These are phyloP conservation scores for Hydrangea macrophylla DNA, from an alignment of 148 eudicot species.

Conservation along the genomic window DNA sequence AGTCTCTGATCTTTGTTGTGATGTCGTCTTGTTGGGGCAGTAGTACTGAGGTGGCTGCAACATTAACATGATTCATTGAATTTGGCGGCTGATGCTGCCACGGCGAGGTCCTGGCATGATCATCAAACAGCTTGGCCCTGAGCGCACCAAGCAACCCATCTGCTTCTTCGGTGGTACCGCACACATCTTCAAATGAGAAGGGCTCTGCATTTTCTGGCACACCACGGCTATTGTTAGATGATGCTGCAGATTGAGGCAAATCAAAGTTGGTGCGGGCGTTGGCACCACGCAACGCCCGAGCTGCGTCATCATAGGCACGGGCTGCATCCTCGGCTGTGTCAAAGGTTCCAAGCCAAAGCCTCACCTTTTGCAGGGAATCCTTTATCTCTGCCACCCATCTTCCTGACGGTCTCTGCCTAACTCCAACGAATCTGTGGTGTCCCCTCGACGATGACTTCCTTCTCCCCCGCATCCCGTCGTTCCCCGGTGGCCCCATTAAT, in stretches of 20 bases:
- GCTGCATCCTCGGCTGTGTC: conserved; percentile 39
- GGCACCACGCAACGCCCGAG: conserved; percentile 24
- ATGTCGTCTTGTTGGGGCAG: neutral
- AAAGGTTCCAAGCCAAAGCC: conserved; percentile 35
- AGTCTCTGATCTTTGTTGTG: neutral
- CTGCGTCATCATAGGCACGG: conserved; percentile 29
- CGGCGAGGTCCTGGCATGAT: neutral
- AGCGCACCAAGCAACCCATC: conserved; percentile 31
- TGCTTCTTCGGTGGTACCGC: conserved; percentile 20
- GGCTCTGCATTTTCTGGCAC: conserved; percentile 14
- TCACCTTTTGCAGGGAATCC: conserved; percentile 28
- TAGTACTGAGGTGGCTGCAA: neutral
- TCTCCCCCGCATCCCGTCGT: neutral
- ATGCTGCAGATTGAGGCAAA: neutral
- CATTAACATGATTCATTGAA: neutral
- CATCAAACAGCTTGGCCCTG: conserved; percentile 29
- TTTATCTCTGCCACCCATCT: conserved; percentile 41
- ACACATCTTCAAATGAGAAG: conserved; percentile 29
- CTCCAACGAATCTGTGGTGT: conserved; percentile 25
- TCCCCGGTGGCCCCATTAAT: neutral
- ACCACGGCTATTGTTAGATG: neutral
- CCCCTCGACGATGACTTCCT: conserved; percentile 13
- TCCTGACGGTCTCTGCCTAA: conserved; percentile 31
- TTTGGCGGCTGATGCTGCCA: neutral
- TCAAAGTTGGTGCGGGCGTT: conserved; percentile 30